These are phyloP conservation scores for Mortierella sp. DNA, from an alignment of 371 early-diverging fungal genomes.

Conservation along the genomic window DNA sequence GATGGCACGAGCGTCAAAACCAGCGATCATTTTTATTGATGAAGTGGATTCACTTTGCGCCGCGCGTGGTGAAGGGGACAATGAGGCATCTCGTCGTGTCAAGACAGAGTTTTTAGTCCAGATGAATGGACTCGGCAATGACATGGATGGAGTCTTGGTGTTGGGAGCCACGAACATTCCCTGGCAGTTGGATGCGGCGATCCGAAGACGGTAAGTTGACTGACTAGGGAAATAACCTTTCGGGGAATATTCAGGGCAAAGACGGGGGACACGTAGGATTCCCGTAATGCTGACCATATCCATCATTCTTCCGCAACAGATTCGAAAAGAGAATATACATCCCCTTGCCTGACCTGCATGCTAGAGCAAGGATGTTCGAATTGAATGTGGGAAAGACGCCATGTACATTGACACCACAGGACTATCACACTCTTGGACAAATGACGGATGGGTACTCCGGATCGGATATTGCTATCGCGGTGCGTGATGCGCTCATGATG, in stretches of 20 bases:
- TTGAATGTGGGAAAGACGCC: constrained; percentile 91
- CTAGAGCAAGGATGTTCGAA: constrained; percentile 89
- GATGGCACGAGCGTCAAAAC: constrained; percentile 92
- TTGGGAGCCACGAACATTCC: constrained; percentile 97
- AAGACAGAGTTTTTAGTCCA: constrained; percentile 96
- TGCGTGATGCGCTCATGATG: constrained; percentile 96
- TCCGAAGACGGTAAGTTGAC: constrained; percentile 78
- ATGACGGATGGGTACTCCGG: constrained; percentile 93
- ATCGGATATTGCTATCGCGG: constrained; percentile 92
- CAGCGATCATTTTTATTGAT: constrained; percentile 97
- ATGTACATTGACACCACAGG: constrained; percentile 73
- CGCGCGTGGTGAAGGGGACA: constrained; percentile 94
- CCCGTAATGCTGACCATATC: not conserved
- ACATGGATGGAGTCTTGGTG: constrained; percentile 92
- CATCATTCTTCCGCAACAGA: constrained; percentile 52
- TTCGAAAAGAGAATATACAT: constrained; percentile 98
- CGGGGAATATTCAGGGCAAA: no score
- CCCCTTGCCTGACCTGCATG: constrained; percentile 89
- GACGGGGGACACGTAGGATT: no score
- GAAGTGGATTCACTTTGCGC: constrained; percentile 97
- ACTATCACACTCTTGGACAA: constrained; percentile 80
- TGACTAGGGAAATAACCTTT: no score
- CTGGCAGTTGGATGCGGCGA: constrained; percentile 94
- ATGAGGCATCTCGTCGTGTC: constrained; percentile 93
- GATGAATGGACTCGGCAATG: constrained; percentile 97